Percentiles rank a stretch among this genome's conserved stretches.
Evolutionary conservation across 2,329 filamentous ascomycete species (phyloP).

Genomic region (Immersiporthe knoxdaviesiana): DNA sequence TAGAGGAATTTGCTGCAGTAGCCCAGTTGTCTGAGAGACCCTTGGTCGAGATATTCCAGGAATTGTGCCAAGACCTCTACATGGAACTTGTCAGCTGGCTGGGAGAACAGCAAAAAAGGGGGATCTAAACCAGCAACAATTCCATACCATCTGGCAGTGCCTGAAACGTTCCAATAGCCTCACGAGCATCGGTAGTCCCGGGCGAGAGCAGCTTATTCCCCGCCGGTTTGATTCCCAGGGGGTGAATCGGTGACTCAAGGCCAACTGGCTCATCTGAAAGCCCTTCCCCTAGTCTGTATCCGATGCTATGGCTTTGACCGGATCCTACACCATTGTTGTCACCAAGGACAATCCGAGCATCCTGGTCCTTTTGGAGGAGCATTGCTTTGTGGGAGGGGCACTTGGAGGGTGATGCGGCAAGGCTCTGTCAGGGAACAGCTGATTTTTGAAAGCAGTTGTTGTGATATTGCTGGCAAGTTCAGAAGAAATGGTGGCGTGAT

Average conservation of each 20-base stretch:
- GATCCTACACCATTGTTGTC: constrained; percentile 19
- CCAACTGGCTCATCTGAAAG: constrained; percentile 33
- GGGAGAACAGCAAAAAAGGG: neutral
- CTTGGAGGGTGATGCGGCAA: constrained; percentile 1
- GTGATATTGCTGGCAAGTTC: neutral
- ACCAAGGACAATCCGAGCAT: constrained; percentile 25
- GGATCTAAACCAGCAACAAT: neutral
- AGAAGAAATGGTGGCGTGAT: neutral
- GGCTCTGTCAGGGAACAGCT: neutral
- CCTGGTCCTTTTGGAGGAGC: constrained; percentile 25
- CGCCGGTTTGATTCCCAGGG: constrained; percentile 80
- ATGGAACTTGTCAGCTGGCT: neutral
- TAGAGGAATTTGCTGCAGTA: constrained; percentile 83
- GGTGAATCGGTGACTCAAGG: constrained; percentile 64
- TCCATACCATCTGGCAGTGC: constrained; percentile 65
- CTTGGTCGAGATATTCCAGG: constrained; percentile 73
- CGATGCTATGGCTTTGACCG: constrained; percentile 6
- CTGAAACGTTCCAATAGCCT: constrained; percentile 66
- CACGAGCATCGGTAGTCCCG: constrained; percentile 64
- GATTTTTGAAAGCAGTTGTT: neutral
- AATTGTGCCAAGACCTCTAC: constrained; percentile 72
- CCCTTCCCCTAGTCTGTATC: constrained; percentile 5
- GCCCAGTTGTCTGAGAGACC: constrained; percentile 67
- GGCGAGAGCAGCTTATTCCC: constrained; percentile 79
- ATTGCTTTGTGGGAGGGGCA: constrained; percentile 11